phyloP scores from a whole-genome alignment of 805 yeast species.

The Barnettozyma californica region DNA sequence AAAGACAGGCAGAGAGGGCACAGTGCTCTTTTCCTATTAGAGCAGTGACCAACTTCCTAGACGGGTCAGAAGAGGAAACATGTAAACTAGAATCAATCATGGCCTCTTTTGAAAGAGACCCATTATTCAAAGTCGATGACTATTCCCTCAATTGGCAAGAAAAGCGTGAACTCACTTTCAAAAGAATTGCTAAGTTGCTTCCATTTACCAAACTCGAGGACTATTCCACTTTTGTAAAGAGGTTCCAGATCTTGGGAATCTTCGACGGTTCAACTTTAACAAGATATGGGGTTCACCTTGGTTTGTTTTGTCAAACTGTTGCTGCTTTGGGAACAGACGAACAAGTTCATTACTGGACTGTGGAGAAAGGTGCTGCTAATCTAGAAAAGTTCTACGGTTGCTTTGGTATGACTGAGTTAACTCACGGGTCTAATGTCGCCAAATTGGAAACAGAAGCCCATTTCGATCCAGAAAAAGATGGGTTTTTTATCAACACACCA shows the following conservation, averaged over 20 bases:
- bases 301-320: constrained; percentile 73
- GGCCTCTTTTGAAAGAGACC: constrained; percentile 62
- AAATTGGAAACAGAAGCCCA: constrained; percentile 86
- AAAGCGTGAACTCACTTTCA: constrained; percentile 54
- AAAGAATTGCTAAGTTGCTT: constrained; percentile 41
- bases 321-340: constrained; percentile 82
- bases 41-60: constrained; percentile 48
- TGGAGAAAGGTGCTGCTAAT: constrained; percentile 53
- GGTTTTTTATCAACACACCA: constrained; percentile 77
- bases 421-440: constrained; percentile 91
- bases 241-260: constrained; percentile 52
- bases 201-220: constrained; percentile 45
- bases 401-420: constrained; percentile 89
- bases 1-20: constrained; percentile 36
- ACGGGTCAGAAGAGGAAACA: constrained; percentile 41
- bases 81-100: constrained; percentile 39
- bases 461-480: constrained; percentile 58
- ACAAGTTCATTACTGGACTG: constrained; percentile 80
- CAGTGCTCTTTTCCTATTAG: constrained; percentile 36
- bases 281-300: constrained; percentile 82
- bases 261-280: constrained; percentile 78
- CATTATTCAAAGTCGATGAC: constrained; percentile 46
- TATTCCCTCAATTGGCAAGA: constrained; percentile 49
- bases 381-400: constrained; percentile 69
- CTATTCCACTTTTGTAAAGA: constrained; percentile 40